phyloP scores from a whole-genome alignment of 1,284 basidiomycete species.

The Sphaerobolus stellatus region DNA sequence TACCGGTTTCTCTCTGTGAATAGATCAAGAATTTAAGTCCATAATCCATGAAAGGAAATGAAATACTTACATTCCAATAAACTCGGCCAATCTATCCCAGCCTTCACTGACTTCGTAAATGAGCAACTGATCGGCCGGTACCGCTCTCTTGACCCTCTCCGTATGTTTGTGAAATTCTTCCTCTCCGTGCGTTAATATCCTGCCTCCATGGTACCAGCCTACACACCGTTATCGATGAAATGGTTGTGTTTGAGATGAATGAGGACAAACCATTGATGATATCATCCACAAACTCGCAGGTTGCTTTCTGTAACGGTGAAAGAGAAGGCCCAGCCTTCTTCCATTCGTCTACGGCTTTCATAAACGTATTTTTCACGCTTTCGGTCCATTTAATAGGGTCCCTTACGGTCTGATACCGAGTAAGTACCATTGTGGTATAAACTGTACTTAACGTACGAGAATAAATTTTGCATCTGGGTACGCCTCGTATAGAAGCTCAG shows the following conservation, averaged over 20 bases:
- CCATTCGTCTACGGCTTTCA: too few species aligned
- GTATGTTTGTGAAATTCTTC: background rate
- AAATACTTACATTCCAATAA: background rate
- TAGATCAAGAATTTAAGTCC: background rate
- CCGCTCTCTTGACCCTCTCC: background rate
- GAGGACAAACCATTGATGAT: background rate
- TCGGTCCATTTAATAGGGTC: conserved; percentile 5
- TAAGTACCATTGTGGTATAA: background rate
- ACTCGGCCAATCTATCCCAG: background rate
- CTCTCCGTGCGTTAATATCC: background rate
- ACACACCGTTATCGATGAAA: too few species aligned
- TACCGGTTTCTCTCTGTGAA: background rate
- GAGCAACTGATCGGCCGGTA: background rate
- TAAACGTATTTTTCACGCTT: background rate
- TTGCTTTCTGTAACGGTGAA: too few species aligned
- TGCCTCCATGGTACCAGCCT: background rate
- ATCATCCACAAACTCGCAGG: too few species aligned
- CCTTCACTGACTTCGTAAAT: background rate
- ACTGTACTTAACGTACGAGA: background rate
- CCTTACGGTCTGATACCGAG: background rate
- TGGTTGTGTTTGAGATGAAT: background rate
- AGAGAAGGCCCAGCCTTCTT: too few species aligned
- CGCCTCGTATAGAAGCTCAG: background rate
- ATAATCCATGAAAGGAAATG: background rate
- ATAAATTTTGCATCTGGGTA: conserved; percentile 1